A percentile compares a stretch with the other conserved stretches of the same genome.
These are phyloP conservation scores for Dactylellina drechsleri DNA, from an alignment of 2,329 filamentous ascomycete species.

Conservation along the genomic window DNA sequence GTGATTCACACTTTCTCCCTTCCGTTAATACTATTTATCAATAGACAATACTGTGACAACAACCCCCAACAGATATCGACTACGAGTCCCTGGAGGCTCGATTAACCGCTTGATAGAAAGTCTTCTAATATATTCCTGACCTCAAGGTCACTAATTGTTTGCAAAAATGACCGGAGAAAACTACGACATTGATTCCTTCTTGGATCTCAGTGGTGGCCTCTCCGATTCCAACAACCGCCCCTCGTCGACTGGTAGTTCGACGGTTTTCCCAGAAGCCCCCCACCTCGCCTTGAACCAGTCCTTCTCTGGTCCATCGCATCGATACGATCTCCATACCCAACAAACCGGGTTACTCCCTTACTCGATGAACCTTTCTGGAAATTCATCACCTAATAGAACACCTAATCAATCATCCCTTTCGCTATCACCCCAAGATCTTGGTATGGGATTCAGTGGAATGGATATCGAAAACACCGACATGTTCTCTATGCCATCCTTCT, in stretches of 20 bases:
- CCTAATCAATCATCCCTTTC: conserved; percentile 65
- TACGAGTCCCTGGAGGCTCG: conserved; percentile 36
- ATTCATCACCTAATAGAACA: conserved; percentile 71
- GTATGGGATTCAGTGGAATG: conserved; percentile 59
- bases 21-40: conserved; percentile 7
- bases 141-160: conserved; percentile 25
- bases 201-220: conserved; percentile 53
- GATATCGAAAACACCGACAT: conserved; percentile 63
- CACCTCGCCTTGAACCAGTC: conserved; percentile 56
- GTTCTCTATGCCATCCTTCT: conserved; percentile 76
- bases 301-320: conserved; percentile 85
- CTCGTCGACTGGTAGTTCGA: conserved; percentile 53
- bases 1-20: conserved; percentile 26
- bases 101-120: conserved; percentile 33
- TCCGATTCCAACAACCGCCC: conserved; percentile 53
- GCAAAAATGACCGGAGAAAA: conserved; percentile 50
- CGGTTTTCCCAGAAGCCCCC: conserved; percentile 56
- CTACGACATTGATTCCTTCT: conserved; percentile 56
- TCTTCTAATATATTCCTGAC: conserved; percentile 12
- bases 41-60: conserved; percentile 39
- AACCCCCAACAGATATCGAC: conserved; percentile 24
- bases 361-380: conserved; percentile 69
- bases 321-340: conserved; percentile 94
- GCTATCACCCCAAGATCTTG: conserved; percentile 65
- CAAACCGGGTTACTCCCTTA: conserved; percentile 92